Base-by-base conservation (phyloP, 2,329 filamentous ascomycete species). In the Diaporthe sp. region DNA sequence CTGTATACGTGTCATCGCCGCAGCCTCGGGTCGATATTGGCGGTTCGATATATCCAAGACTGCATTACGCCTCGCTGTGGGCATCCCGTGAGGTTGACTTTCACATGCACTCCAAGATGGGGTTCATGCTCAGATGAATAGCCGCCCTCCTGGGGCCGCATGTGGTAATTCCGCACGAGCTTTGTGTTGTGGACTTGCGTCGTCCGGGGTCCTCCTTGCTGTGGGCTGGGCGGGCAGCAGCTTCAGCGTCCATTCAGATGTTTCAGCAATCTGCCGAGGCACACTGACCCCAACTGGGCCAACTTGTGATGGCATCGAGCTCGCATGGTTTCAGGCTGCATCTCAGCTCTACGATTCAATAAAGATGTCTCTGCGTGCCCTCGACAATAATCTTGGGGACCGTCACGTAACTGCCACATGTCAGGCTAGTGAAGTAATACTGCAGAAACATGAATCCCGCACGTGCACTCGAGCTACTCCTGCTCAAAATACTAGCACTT, bases 251-350 rank as follows among this genome's bases (percentile, higher is more conserved):
- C 65, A 68, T 58, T 74, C 63, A 61, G 63, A 63, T 60, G 65
- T 75, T 75, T 75, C 73, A 71, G 44, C 44, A 12, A n/a, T 70
- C 63, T 42, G 57, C 65, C 73, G 73, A 75, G 73, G 73, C 72
- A 73, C 47, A 55, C 25, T 20, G 53, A 25, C 42, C 37, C 42
- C 44, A 39, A 61, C 42, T 42, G 25, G 20, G 31, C 12, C 12
- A 13, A 55, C 73, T 44, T 75, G 55, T 75, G 73, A 75, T 71
- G 65, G 57, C 47, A 31, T 37, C 53, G 8, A 39, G 28, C 51
- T 49, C 44, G 31, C 49, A 42, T 25, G 34, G 28, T 42, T 55
- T 71, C 51, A 44, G 58, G 17, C 53, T 57, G 47, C 25, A 39
- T 22, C 37, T 53, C 60, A 34, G 73, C 39, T 60, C 53, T 37